Evolutionary conservation across 1,139 yeast species (phyloP), one percentile per base, ranked within the genome.

Genomic region (Suhomyces coccinellae): DNA sequence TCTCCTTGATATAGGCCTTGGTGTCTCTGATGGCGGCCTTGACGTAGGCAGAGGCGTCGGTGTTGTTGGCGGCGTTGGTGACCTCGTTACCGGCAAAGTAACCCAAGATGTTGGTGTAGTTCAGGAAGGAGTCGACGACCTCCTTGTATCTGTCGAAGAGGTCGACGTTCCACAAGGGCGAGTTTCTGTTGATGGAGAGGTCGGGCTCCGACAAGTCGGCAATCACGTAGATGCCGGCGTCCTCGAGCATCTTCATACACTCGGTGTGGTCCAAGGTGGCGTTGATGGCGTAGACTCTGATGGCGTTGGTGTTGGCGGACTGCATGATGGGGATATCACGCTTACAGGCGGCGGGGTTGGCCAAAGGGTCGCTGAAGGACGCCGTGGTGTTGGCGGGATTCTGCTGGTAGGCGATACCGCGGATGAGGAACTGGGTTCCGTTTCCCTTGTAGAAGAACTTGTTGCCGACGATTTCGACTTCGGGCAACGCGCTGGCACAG

Each of bases 1-100:
- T 75, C 53, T 73, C 74, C 56, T 73, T 71, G 63, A 88, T 79
- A 71, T 89, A 88, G 40, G 81, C 75, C 71, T 87, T 88, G 72
- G 85, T 79, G 65, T 86, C 95, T 75, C 95, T 83, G 52, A 88
- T 80, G 40, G 90, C 95, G 48, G 96, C 96, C 75, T 88, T 89
- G 59, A 89, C 95, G 64, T 79, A 87, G 33, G 96, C 86, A 34
- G 96, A 89, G 44, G 96, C 83, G 49, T 75, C 80, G 38, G 96
- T 86, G 63, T 83, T 86, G 63, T 81, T 69, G 36, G 67, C 75
- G 62, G 83, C 85, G 67, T 89, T 86, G 63, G 87, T 82, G 50
- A 89, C 96, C 72, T 89, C 97, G 65, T 89, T 89, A 59, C 91
- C 97, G 42, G 97, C 96, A 59, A 88, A 88, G 73, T 87, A 88